Percentiles rank a stretch among this genome's conserved stretches.
Conservation (phyloP, 2,329 filamentous ascomycete genomes). For the Neopestalotiopsis sp. region DNA sequence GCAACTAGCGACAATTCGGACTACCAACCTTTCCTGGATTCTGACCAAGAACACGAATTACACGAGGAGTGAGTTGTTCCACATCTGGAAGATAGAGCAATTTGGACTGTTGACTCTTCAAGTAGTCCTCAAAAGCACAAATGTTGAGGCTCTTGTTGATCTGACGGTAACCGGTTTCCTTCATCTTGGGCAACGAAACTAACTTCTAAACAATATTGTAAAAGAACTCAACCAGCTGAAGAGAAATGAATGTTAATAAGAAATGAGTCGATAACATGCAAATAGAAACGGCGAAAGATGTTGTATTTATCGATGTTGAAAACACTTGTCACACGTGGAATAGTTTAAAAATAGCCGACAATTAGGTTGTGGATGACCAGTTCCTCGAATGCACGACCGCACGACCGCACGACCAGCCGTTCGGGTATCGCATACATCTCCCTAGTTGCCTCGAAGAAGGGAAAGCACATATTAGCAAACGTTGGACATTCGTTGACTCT, state of each 20-base stretch:
- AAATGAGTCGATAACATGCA: neutral
- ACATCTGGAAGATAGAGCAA: constrained; percentile 43
- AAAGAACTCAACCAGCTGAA: neutral
- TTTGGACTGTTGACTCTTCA: constrained; percentile 44
- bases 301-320: neutral
- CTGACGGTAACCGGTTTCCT: constrained; percentile 45
- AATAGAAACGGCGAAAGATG: neutral
- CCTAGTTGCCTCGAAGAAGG: too few species aligned
- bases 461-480: too few species aligned
- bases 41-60: constrained; percentile 48
- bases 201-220: neutral
- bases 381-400: too few species aligned
- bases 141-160: constrained; percentile 55
- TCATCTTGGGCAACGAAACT: neutral
- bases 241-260: neutral
- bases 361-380: too few species aligned
- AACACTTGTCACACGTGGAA: neutral
- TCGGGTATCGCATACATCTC: too few species aligned
- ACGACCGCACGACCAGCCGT: too few species aligned
- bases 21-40: constrained; percentile 48
- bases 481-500: neutral
- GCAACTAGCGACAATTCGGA: too few species aligned
- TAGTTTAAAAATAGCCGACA: too few species aligned
- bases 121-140: constrained; percentile 54
- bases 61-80: constrained; percentile 46